phyloP scores from a whole-genome alignment of 345 rosid genomes.

The Lepidium africanum region DNA sequence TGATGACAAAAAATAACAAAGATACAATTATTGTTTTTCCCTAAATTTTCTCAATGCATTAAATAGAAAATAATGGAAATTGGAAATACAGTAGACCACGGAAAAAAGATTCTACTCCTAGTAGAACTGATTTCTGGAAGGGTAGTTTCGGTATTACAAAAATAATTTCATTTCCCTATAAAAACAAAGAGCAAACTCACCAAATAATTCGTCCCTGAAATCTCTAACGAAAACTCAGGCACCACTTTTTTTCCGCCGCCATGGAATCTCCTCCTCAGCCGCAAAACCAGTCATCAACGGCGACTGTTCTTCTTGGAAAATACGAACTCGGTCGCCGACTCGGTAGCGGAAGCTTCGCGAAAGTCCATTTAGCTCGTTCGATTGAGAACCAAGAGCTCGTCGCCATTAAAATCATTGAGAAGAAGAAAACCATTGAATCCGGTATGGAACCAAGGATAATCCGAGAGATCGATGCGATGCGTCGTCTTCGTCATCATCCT shows the following conservation, averaged over 20 bases:
- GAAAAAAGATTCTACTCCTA: too few species aligned
- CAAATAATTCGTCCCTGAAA: slow-evolving; percentile 23
- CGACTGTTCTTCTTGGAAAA: slow-evolving; percentile 46
- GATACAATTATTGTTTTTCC: neutral
- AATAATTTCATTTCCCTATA: neutral
- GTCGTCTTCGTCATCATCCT: slow-evolving; percentile 72
- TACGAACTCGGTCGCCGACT: slow-evolving; percentile 57
- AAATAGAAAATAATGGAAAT: neutral
- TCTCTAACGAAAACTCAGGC: slow-evolving; percentile 13
- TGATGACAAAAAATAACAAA: neutral
- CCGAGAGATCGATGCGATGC: slow-evolving; percentile 81
- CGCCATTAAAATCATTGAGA: slow-evolving; percentile 72
- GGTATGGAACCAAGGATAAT: slow-evolving; percentile 60
- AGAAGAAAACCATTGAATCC: slow-evolving; percentile 40
- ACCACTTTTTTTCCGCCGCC: slow-evolving; percentile 7
- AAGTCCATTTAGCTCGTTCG: slow-evolving; percentile 51
- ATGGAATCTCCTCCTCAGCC: slow-evolving; percentile 25
- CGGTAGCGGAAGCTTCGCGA: slow-evolving; percentile 83
- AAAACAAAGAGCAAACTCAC: neutral
- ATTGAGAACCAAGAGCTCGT: slow-evolving; percentile 36
- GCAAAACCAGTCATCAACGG: slow-evolving; percentile 5
- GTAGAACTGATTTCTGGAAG: neutral
- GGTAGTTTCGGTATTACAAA: slow-evolving; percentile 1
- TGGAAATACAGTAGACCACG: too few species aligned
- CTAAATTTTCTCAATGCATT: neutral